Base-by-base conservation (phyloP, 306 rosid genomes). In the Prunus padus region DNA sequence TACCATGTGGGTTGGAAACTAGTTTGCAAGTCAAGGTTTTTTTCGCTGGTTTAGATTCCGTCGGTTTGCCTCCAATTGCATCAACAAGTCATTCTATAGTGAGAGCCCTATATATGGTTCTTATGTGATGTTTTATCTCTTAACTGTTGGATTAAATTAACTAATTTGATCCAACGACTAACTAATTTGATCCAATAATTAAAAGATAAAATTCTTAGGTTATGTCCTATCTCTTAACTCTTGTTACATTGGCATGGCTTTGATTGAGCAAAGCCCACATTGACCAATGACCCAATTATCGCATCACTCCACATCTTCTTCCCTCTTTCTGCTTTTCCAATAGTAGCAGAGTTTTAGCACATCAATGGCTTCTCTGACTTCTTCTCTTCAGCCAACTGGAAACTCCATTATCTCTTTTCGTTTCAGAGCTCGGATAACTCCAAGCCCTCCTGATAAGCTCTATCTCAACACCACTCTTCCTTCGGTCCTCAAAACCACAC, bases 301-400 rank as follows among this genome's bases (percentile, higher is more conserved):
- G 12, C 67, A 3, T 33, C 19, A 3, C 15, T 3, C 44, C 22
- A 3, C 44, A 30, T 9, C 26, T 64, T 0, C 22, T 51, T 19
- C 25, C 3, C 22, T 19, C 26, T 8, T 13, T 18, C 6, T 20
- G 6, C 23, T 30, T 63, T 19, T 31, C 68, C 20, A 2, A n/a
- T 33, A n/a, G 68, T 2, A 19, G 47, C 68, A 3, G 15, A 46
- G 45, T 16, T 19, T 63, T 19, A 22, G 51, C 3, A 37, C 52
- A 66, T 12, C 87, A 52, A 89, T 87, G 87, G 90, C 87, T 67
- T 82, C 93, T 67, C 55, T 80, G 25, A 66, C 69, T 4, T 81
- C 69, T 4, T 81, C 75, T 51, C 73, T 80, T 75, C 92, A 79
- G 4, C 51, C 65, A 67, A 25, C 80, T 3, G 64, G 37, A 72